phyloP scores from a whole-genome alignment of 192 early-diverging fungal species.

The Coemansia sp. region DNA sequence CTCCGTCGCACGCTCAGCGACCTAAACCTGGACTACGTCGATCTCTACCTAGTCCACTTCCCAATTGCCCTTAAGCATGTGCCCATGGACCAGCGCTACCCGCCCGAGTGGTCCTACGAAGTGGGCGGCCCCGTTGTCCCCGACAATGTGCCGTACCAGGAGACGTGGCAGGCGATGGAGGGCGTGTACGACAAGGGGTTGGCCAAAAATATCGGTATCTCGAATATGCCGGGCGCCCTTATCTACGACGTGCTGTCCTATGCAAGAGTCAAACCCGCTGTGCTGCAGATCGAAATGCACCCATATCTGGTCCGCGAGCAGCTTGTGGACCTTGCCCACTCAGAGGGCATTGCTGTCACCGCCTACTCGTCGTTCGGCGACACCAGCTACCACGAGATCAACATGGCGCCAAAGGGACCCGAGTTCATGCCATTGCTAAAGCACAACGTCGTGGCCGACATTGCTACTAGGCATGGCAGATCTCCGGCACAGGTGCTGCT shows the following conservation, averaged over 20 bases:
- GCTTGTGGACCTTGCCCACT: conserved; percentile 63
- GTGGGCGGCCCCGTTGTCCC: conserved; percentile 13
- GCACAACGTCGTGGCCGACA: conserved; percentile 47
- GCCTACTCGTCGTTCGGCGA: conserved; percentile 85
- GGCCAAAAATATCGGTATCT: conserved; percentile 66
- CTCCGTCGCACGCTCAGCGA: conserved; percentile 60
- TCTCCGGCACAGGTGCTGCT: conserved; percentile 68
- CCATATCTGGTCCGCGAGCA: conserved; percentile 60
- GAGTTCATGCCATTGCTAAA: conserved; percentile 16
- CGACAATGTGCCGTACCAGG: conserved; percentile 38
- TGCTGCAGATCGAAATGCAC: conserved; percentile 84
- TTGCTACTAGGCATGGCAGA: conserved; percentile 63
- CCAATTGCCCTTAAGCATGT: conserved; percentile 58
- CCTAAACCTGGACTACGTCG: conserved; percentile 70
- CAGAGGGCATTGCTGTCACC: conserved; percentile 68
- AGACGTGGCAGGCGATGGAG: conserved; percentile 61
- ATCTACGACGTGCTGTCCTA: conserved; percentile 56
- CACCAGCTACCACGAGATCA: conserved; percentile 19
- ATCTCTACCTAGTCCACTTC: conserved; percentile 78
- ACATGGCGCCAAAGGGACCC: conserved; percentile 1
- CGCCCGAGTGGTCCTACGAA: conserved; percentile 20
- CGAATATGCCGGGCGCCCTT: conserved; percentile 60
- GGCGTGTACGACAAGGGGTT: conserved; percentile 39
- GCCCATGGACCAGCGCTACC: conserved; percentile 23
- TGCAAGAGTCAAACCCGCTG: conserved; percentile 61